Base-by-base conservation (phyloP, 1,284 basidiomycete genomes). In the Peniophora sp. region DNA sequence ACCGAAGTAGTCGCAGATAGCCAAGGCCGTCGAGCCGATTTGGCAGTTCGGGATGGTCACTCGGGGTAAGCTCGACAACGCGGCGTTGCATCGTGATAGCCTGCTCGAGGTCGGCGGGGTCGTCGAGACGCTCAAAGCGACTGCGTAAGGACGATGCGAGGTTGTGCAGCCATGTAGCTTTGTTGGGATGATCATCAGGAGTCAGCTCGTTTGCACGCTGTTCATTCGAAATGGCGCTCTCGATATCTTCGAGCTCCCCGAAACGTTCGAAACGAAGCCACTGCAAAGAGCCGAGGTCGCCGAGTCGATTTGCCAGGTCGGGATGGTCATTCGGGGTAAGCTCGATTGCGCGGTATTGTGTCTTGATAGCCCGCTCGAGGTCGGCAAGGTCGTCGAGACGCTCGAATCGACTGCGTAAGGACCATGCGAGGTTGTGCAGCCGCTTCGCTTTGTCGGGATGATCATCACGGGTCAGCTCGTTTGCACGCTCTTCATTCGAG, bases 101-200 rank as follows among this genome's bases (percentile, higher is more conserved):
- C 45, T 55, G 54, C 36, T 65, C 57, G 3, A 67, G 57, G 27
- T 32, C 27, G 5, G 5, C 27, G 27, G 12, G 27, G 6, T 32
- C 27, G 27, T 12, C 27, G 6, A 32, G 27, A 12, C 12, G 27
- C 5, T 32, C 27, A 32, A 32, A 32, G 27, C 27, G 27, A 32
- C 27, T 12, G 12, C 27, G 27, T 12, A 32, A 32, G 27, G 5
- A 32, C 27, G 12, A 32, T 32, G 6, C 27, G 27, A 32, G 27
- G 12, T 12, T 32, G 12, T 32, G 27, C 27, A 32, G 27, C 27
- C 27, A 5, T 6, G 27, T 12, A 5, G 12, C 6, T 32, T 32
- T 5, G 27, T 32, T n/a, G 10, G 34, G 34, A 36, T n/a, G n/a
- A n/a, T n/a, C 34, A n/a, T n/a, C 10, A 10, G 10, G 10, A n/a